Percentiles rank a stretch among this genome's conserved stretches.
Evolutionary conservation across 495 filamentous ascomycete genomes (phyloP).

Genomic region (Lophium mytilinum): DNA sequence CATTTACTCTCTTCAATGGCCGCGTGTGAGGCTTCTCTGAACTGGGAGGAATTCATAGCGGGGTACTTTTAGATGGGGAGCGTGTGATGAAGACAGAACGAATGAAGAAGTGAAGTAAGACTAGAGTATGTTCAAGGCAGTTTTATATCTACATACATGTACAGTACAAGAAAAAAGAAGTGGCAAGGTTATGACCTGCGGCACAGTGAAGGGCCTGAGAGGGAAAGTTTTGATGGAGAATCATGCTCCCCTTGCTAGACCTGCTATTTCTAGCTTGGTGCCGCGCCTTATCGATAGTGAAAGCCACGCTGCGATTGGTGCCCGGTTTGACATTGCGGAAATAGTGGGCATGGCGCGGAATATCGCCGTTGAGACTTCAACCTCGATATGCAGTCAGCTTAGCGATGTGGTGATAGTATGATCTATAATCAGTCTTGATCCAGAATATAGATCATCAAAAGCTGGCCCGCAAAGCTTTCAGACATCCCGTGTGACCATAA

Average conservation of each 20-base stretch:
- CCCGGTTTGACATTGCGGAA: too few species aligned
- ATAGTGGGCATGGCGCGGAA: too few species aligned
- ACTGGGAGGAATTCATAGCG: constrained; percentile 74
- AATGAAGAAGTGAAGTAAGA: neutral
- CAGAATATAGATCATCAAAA: too few species aligned
- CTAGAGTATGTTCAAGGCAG: neutral
- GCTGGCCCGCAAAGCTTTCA: too few species aligned
- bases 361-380: too few species aligned
- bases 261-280: neutral
- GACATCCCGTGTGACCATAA: too few species aligned
- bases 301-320: neutral
- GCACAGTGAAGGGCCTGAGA: neutral
- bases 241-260: neutral
- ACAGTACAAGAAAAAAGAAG: too few species aligned
- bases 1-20: constrained; percentile 76
- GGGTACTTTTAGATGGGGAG: neutral
- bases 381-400: too few species aligned
- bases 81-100: neutral
- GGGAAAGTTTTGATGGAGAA: neutral
- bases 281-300: neutral
- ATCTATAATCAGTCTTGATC: too few species aligned
- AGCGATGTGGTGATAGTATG: too few species aligned
- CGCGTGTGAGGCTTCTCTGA: constrained; percentile 70
- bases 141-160: neutral
- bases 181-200: neutral